phyloP scores from a whole-genome alignment of 768 basidiomycete genomes.

The Dacryopinax primogenitus region DNA sequence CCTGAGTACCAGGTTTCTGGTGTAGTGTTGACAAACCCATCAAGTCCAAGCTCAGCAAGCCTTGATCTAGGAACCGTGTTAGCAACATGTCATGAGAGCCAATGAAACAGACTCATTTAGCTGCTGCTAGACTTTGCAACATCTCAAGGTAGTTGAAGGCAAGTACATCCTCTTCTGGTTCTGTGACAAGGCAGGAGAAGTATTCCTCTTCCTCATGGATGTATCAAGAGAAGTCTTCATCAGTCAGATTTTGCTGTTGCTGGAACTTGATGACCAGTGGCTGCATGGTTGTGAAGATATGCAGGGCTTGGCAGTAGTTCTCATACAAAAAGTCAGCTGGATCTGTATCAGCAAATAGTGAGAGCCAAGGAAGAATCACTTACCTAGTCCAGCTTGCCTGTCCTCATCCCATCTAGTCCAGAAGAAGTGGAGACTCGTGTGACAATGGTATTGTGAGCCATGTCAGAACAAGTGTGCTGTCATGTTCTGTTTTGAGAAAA shows the following conservation, averaged over 20 bases:
- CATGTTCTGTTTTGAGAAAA: slow-evolving; percentile 6
- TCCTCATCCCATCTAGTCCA: background rate
- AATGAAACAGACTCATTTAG: background rate
- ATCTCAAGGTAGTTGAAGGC: background rate
- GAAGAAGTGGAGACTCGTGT: background rate
- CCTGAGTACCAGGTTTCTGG: background rate
- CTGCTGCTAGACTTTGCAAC: background rate
- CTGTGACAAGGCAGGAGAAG: background rate
- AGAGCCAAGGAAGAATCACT: background rate
- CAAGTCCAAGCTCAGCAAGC: background rate
- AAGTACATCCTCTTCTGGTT: slow-evolving; percentile 1
- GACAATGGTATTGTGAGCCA: slow-evolving; percentile 18
- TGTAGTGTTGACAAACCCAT: background rate
- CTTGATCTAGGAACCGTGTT: background rate
- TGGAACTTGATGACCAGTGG: background rate
- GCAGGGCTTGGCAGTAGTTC: no score
- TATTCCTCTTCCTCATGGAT: background rate
- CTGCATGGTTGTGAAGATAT: background rate
- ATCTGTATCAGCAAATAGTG: background rate
- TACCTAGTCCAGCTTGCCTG: background rate
- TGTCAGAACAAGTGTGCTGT: slow-evolving; percentile 14
- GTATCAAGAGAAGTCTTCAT: background rate
- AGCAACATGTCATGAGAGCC: background rate
- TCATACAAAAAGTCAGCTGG: no score
- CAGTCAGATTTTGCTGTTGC: background rate